A percentile compares a stretch with the other conserved stretches of the same genome.
These are phyloP conservation scores for Cyclocybe aegerita DNA, from an alignment of 768 basidiomycete species.

Conservation along the genomic window DNA sequence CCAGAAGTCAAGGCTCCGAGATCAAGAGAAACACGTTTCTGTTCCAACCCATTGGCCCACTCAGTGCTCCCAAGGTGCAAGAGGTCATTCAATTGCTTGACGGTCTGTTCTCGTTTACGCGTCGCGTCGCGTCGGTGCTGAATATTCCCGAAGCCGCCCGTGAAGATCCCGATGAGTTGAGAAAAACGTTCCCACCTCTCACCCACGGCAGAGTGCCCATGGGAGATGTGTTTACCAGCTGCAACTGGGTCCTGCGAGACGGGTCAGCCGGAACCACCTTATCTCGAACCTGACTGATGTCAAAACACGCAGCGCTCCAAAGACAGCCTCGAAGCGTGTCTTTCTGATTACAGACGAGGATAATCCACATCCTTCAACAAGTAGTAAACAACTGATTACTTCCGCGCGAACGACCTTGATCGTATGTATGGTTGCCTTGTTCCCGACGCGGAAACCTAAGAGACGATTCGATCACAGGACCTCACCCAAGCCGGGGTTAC, in stretches of 20 bases:
- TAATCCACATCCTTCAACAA: conserved; percentile 60
- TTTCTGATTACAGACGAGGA: conserved; percentile 94
- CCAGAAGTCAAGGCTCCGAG: conserved; percentile 45
- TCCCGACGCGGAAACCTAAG: background rate
- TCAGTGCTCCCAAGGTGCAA: conserved; percentile 82
- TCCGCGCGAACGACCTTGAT: conserved; percentile 73
- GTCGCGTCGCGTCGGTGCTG: conserved; percentile 1
- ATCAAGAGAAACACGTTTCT: conserved; percentile 71
- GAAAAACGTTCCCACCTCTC: conserved; percentile 63
- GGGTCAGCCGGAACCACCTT: conserved; percentile 49
- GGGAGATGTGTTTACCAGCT: conserved; percentile 88
- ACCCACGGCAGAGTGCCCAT: conserved; percentile 65
- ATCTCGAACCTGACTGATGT: background rate
- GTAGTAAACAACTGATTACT: conserved; percentile 58
- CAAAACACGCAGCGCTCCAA: conserved; percentile 58
- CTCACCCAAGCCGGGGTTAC: conserved; percentile 74
- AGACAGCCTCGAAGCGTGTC: conserved; percentile 88
- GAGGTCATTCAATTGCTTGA: conserved; percentile 77
- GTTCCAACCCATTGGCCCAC: conserved; percentile 72
- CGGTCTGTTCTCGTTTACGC: conserved; percentile 42
- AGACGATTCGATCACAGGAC: conserved; percentile 50
- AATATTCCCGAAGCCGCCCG: conserved; percentile 51
- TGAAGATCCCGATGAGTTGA: conserved; percentile 58
- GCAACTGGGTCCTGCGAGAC: conserved; percentile 87
- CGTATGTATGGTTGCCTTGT: conserved; percentile 34